Evolutionary conservation across 83 land plant species (phyloP), one percentile per base, ranked within the genome.

Genomic region (Larix sibirica): DNA sequence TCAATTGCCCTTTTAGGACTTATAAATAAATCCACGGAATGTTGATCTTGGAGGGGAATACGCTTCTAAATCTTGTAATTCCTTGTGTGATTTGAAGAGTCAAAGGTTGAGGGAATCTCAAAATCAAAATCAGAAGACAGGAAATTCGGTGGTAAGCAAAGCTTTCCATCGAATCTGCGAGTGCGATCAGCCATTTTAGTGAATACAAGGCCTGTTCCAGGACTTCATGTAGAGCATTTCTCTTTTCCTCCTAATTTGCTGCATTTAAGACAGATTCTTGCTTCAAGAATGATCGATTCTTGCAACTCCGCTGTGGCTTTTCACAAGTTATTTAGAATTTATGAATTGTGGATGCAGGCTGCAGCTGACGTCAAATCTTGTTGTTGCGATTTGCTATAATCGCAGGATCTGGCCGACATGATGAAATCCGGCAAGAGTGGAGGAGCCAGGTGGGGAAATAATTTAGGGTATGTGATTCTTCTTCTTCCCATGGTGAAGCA

Each of bases 321-420:
- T n/a, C n/a, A n/a, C n/a, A n/a, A n/a, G n/a, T 70, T 10, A 2
- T 10, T 13, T 21, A 33, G 4, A 2, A 70, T 12, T 4, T 26
- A 21, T 70, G 13, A 28, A 33, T 20, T 13, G 14, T 26, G n/a
- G n/a, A 12, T 2, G 4, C 17, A 13, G n/a, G n/a, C n/a, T n/a
- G n/a, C n/a, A n/a, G n/a, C n/a, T n/a, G n/a, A n/a, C n/a, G n/a
- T n/a, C n/a, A 77, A 84, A 44, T 26, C 2, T 24, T 56, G 36
- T 9, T 69, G 0, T 40, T 44, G 16, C 16, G 7, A 71, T 5
- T 64, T 12, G 26, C 62, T 58, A 18, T 2, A 26, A 21, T 24
- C 31, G 36, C 81, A 93, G 97, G 92, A 73, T 4, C 58, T 93
- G 42, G 90, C 89, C 16, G 88, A 89, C 0, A 86, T 90, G 96